These are phyloP conservation scores for Flaveria bidentis DNA, from an alignment of 129 eudicot genomes.

Conservation along the genomic window DNA sequence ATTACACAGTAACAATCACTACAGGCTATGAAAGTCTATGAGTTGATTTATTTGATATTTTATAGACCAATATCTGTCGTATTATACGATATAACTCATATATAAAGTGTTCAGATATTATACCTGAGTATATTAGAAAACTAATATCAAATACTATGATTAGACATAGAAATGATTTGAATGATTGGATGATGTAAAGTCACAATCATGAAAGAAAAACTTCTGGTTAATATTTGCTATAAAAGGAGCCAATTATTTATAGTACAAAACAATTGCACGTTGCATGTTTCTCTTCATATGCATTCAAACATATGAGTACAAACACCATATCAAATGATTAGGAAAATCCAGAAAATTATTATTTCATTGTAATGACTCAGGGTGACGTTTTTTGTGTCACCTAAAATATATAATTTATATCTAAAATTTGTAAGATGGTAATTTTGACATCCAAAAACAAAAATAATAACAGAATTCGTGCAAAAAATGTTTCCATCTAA, in stretches of 20 bases:
- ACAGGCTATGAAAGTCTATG: too few relatives aligned
- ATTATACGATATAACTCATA: too few relatives aligned
- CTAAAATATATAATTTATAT: not conserved
- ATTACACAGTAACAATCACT: too few relatives aligned
- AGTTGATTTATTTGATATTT: too few relatives aligned
- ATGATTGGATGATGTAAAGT: conserved; percentile 35
- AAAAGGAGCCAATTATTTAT: conserved; percentile 26
- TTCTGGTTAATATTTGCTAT: conserved; percentile 13
- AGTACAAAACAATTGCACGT: conserved; percentile 35
- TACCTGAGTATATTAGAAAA: too few relatives aligned
- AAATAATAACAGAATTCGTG: too few relatives aligned
- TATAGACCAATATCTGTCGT: too few relatives aligned
- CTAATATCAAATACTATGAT: not conserved
- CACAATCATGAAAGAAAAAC: conserved; percentile 28
- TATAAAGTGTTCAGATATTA: too few relatives aligned
- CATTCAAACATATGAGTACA: conserved; percentile 7
- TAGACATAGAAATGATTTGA: conserved; percentile 23
- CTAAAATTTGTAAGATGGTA: not conserved
- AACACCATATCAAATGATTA: not conserved
- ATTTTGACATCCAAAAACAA: not conserved
- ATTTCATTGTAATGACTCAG: not conserved
- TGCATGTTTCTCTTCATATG: conserved; percentile 24
- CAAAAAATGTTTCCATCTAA: too few relatives aligned
- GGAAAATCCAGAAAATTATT: not conserved
- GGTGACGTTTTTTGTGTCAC: not conserved